Evolutionary conservation across 108 stramenopile genomes (phyloP), one percentile per base, ranked within the genome.

Genomic region (Ochromonas danica): DNA sequence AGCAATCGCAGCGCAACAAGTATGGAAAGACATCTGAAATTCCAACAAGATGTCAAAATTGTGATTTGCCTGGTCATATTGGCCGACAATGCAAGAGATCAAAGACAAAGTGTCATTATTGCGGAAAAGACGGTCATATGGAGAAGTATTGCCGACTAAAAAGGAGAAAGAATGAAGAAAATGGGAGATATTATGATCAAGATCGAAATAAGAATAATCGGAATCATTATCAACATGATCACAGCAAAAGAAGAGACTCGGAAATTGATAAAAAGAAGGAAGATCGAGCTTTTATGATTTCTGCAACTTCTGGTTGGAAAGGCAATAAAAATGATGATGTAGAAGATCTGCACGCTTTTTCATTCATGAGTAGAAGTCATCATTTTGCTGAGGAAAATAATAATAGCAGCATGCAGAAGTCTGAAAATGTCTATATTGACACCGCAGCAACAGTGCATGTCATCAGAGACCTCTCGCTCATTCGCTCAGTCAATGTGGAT

Each of bases 21-120:
- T 57, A 57, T 57, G 51, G 51, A 57, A 57, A 57, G 51, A 57
- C 51, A 57, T 57, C 51, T 57, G 51, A 57, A 57, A 57, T 57
- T 57, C 51, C 51, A 57, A 57, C 51, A 57, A 57, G 51, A 57
- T 57, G 51, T 57, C 51, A 57, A 57, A 57, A 57, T 57, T 57
- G 51, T 57, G 51, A 57, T 57, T 57, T 57, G 51, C 51, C 51
- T 57, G 51, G 51, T 57, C 51, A 57, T 57, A 57, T 57, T 57
- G 51, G 51, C 51, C 51, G 51, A 57, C 51, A 57, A 57, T 57
- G 51, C 51, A 57, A 57, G 51, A 57, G 51, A 57, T 57, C 51
- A 57, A 57, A 57, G 51, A 57, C 51, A 57, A 57, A 57, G 51
- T 57, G 51, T 57, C 51, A 57, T 57, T 57, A 57, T 57, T 57